Evolutionary conservation across 1,284 basidiomycete species (phyloP), one percentile per base, ranked within the genome.

Genomic region (Vanrija pseudolonga): DNA sequence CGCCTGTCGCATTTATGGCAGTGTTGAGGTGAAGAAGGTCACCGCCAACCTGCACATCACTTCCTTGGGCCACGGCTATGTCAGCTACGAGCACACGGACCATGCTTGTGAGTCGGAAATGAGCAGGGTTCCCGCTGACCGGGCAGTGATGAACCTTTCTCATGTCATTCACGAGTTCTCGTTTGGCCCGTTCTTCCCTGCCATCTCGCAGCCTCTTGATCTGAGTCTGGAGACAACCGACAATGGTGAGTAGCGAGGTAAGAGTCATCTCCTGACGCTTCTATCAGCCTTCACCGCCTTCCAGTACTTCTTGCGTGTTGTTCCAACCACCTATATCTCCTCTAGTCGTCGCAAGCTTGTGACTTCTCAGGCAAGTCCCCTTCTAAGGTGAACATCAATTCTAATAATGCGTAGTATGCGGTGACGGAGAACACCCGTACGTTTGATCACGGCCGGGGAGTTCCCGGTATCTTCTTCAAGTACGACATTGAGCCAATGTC

Each of bases 81-180:
- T 86, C 50, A 91, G 88, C 66, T 81, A 82, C 59, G 83, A 90
- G 58, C 93, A 97, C 71, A 90, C 93, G 3, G 88, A 90, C 60
- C 93, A 97, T 67, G 81, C 75, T 7, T 72, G 90, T 93, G 65
- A 63, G 69, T 67, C 3, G 5, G 5, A 26, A 23, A 6, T 32
- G n/a, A 11, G 11, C 6, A 24, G n/a, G 12, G 22, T 23, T 42
- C 23, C 24, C 45, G 37, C 40, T 43, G 38, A 19, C 19, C 56
- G 43, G 26, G 18, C 17, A 95, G 89, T 87, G 60, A 96, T 98
- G 91, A 98, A 98, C 71, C 81, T 98, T 32, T 91, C 90, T 2
- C 95, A 98, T 77, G 86, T 97, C 55, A 91, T 98, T 63, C 88
- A 88, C 59, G 95, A 98, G 75, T 95, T 97, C 73, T 96, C 92